Conservation (phyloP, 768 basidiomycete genomes). For the Boletus subparvulus region DNA sequence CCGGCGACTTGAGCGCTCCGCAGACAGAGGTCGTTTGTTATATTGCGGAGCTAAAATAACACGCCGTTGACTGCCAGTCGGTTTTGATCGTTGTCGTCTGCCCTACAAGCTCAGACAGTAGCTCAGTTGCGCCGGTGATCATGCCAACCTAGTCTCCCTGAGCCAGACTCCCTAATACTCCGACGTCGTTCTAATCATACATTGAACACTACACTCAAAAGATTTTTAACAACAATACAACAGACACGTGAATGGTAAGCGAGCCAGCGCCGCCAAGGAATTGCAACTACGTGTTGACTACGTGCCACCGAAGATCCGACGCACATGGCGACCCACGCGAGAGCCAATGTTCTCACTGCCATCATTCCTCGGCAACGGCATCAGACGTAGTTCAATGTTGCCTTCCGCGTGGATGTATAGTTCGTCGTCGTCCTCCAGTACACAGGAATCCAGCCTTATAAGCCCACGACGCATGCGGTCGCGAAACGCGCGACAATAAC, state of each 20-base stretch:
- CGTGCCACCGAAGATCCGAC: conserved; percentile 24
- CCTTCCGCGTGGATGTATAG: conserved; percentile 31
- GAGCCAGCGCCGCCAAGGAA: conserved; percentile 14
- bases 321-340: conserved; percentile 30
- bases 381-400: conserved; percentile 21
- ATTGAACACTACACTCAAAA: not conserved
- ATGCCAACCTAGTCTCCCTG: not conserved
- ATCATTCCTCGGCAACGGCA: conserved; percentile 7
- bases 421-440: conserved; percentile 30
- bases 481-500: conserved; percentile 26
- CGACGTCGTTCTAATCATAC: too few species aligned
- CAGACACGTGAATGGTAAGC: conserved; percentile 3
- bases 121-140: conserved; percentile 13
- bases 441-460: conserved; percentile 19
- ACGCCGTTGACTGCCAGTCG: not conserved
- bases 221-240: not conserved
- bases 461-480: conserved; percentile 22
- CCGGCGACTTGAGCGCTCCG: conserved; percentile 12
- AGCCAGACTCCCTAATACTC: too few species aligned
- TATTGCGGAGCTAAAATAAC: conserved; percentile 17
- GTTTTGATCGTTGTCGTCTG: conserved; percentile 1
- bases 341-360: conserved; percentile 14
- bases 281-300: not conserved
- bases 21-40: conserved; percentile 10
- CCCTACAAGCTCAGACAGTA: not conserved